These are phyloP conservation scores for Furcasterigmium sp. DNA, from an alignment of 2,329 filamentous ascomycete species.

Conservation along the genomic window DNA sequence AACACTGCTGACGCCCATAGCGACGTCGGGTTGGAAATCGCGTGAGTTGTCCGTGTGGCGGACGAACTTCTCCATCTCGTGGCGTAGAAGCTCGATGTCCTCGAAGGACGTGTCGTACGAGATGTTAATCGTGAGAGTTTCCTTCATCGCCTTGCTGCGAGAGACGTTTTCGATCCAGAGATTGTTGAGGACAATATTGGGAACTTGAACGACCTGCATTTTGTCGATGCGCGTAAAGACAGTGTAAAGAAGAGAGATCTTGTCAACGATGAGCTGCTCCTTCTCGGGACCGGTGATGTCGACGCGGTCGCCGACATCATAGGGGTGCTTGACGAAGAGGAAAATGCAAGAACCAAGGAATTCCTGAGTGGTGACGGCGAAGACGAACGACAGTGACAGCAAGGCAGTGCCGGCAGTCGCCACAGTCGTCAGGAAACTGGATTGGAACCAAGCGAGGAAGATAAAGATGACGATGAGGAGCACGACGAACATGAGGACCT, in stretches of 20 bases:
- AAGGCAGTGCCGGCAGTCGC: constrained; percentile 88
- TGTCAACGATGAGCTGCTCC: constrained; percentile 68
- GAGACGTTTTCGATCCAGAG: constrained; percentile 95
- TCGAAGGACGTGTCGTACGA: constrained; percentile 85
- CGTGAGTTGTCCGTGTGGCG: constrained; percentile 76
- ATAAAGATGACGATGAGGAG: constrained; percentile 77
- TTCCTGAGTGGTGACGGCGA: constrained; percentile 86
- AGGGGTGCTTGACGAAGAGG: constrained; percentile 97
- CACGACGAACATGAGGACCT: constrained; percentile 76
- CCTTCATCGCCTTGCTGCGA: constrained; percentile 87
- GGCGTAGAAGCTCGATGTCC: constrained; percentile 78
- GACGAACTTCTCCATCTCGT: constrained; percentile 83
- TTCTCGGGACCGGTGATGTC: constrained; percentile 58
- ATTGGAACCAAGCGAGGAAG: constrained; percentile 40
- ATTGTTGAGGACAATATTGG: constrained; percentile 87
- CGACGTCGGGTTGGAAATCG: constrained; percentile 84
- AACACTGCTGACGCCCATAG: constrained; percentile 72
- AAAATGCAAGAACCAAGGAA: constrained; percentile 98
- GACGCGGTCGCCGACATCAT: constrained; percentile 90
- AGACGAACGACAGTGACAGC: constrained; percentile 94
- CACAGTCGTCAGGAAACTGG: constrained; percentile 48
- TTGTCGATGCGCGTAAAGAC: constrained; percentile 81
- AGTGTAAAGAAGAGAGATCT: constrained; percentile 90
- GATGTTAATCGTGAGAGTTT: constrained; percentile 73
- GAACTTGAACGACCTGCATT: constrained; percentile 73